Percentiles rank a stretch among this genome's conserved stretches.
Evolutionary conservation across 2,329 filamentous ascomycete species (phyloP).

Genomic region (Xylariaceae sp.): DNA sequence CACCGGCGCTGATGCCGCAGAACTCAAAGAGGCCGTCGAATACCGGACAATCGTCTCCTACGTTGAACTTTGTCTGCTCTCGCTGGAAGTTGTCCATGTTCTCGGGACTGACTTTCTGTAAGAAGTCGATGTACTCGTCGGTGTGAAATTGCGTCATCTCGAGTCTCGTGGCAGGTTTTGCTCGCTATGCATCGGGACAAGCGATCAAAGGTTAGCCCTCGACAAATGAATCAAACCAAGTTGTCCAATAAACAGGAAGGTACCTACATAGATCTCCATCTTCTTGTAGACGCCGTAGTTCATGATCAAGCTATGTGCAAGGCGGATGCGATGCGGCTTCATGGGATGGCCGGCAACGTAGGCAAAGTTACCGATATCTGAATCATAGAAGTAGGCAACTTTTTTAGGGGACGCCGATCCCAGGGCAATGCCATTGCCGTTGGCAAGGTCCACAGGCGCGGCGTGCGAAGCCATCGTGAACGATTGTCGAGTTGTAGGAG

Average conservation of each 20-base stretch:
- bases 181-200: constrained; percentile 48
- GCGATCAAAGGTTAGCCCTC: neutral
- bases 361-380: constrained; percentile 95
- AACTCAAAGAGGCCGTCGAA: constrained; percentile 98
- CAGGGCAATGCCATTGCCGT: constrained; percentile 45
- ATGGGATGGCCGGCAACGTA: constrained; percentile 96
- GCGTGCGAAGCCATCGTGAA: constrained; percentile 41
- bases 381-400: constrained; percentile 97
- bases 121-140: constrained; percentile 90
- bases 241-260: constrained; percentile 4
- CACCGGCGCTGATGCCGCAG: constrained; percentile 89
- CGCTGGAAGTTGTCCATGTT: constrained; percentile 94
- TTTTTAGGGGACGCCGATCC: constrained; percentile 57
- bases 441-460: constrained; percentile 48
- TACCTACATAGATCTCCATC: constrained; percentile 87
- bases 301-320: constrained; percentile 94
- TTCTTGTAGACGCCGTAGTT: constrained; percentile 94
- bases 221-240: too few relatives aligned
- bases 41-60: constrained; percentile 93
- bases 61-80: constrained; percentile 90
- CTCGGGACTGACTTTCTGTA: constrained; percentile 92
- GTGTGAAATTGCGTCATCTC: constrained; percentile 95
- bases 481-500: too few relatives aligned
- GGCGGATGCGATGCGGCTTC: constrained; percentile 93
- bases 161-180: constrained; percentile 79